phyloP scores from a whole-genome alignment of 139 green algal genomes.

The Axilococcus clingmanii region DNA sequence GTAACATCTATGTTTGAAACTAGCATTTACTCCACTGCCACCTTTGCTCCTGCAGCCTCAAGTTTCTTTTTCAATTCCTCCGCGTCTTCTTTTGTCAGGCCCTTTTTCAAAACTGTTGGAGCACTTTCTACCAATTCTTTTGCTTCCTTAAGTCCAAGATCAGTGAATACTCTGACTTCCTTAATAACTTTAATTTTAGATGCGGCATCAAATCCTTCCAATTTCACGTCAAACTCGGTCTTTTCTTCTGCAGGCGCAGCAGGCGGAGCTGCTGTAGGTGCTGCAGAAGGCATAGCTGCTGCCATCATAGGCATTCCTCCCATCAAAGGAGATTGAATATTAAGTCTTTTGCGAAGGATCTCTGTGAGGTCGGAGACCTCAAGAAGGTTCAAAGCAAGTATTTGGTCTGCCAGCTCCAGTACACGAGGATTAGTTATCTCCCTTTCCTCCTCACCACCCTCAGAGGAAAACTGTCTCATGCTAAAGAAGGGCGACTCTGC shows the following conservation, averaged over 20 bases:
- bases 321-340: slow-evolving; percentile 34
- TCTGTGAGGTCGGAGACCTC: slow-evolving; percentile 64
- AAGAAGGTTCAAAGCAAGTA: slow-evolving; percentile 62
- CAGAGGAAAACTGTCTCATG: not conserved
- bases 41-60: slow-evolving; percentile 33
- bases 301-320: too few species aligned
- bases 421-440: slow-evolving; percentile 25
- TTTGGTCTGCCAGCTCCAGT: slow-evolving; percentile 55
- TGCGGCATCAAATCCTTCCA: slow-evolving; percentile 80
- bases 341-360: slow-evolving; percentile 55
- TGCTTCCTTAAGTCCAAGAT: slow-evolving; percentile 93
- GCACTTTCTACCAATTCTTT: slow-evolving; percentile 97
- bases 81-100: slow-evolving; percentile 88
- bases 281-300: slow-evolving; percentile 24
- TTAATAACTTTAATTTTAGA: slow-evolving; percentile 99
- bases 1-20: too few species aligned
- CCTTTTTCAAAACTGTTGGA: slow-evolving; percentile 78
- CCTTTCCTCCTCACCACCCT: slow-evolving; percentile 9
- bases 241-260: slow-evolving; percentile 56
- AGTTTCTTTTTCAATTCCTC: slow-evolving; percentile 88
- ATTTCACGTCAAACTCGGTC: slow-evolving; percentile 92
- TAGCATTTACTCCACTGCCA: slow-evolving; percentile 7
- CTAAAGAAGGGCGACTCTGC: not conserved
- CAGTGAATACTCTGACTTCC: slow-evolving; percentile 85
- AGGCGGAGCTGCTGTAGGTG: slow-evolving; percentile 6